These are phyloP conservation scores for Aspergillus vadensis DNA, from an alignment of 2,329 filamentous ascomycete genomes.

Conservation along the genomic window DNA sequence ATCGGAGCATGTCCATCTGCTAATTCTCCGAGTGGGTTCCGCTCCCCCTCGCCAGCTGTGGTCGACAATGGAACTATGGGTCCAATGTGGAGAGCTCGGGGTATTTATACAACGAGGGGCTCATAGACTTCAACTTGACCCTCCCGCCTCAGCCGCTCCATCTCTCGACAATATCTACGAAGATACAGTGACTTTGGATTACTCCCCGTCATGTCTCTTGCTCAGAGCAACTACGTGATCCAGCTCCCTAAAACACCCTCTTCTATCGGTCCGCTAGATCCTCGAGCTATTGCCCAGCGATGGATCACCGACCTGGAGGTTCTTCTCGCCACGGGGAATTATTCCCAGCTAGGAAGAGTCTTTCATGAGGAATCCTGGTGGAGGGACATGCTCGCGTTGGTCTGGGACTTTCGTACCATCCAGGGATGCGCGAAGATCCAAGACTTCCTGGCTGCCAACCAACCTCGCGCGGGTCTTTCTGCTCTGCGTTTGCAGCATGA, in stretches of 20 bases:
- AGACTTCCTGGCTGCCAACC: constrained; percentile 32
- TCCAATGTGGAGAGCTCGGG: not conserved
- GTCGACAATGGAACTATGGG: not conserved
- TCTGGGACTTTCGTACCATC: constrained; percentile 44
- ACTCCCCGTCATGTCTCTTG: not conserved
- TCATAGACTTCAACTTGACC: not conserved
- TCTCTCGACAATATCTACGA: not conserved
- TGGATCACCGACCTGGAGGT: constrained; percentile 34
- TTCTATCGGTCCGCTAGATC: constrained; percentile 14
- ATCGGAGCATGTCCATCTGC: not conserved
- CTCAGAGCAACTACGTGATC: not conserved
- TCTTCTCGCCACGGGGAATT: constrained; percentile 23
- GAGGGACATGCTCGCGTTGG: constrained; percentile 44
- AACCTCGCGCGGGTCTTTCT: constrained; percentile 30
- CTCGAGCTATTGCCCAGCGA: constrained; percentile 33
- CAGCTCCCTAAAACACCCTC: not conserved
- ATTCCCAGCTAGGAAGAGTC: constrained; percentile 24
- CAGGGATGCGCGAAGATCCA: constrained; percentile 34
- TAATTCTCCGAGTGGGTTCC: not conserved
- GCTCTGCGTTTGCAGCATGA: constrained; percentile 35
- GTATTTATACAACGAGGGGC: not conserved
- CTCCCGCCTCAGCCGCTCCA: not conserved
- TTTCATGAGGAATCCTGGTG: constrained; percentile 46
- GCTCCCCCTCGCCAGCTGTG: not conserved
- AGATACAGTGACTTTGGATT: not conserved